Percentiles rank a stretch among this genome's conserved stretches.
Conservation (phyloP, 768 basidiomycete genomes). For the Trametes gibbosa region DNA sequence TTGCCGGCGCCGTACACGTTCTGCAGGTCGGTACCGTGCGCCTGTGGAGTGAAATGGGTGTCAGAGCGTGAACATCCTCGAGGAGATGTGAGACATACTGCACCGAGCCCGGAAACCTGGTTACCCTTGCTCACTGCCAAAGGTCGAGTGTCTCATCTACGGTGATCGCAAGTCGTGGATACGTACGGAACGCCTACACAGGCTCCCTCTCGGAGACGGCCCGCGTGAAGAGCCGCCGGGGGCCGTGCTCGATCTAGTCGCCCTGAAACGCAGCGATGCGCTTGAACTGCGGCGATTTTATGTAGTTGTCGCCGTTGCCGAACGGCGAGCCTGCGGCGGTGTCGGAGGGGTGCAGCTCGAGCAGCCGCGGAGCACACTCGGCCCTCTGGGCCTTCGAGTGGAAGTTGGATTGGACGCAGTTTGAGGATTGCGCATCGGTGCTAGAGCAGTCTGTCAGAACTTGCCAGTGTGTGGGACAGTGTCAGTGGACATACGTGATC, state of each 20-base stretch:
- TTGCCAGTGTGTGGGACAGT: no score
- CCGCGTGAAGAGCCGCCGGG: constrained; percentile 14
- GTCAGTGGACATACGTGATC: constrained; percentile 5
- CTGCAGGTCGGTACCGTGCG: constrained; percentile 14
- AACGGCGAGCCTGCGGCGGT: constrained; percentile 24
- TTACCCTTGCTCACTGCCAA: neutral
- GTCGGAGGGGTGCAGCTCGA: constrained; percentile 17
- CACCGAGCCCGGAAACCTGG: constrained; percentile 1
- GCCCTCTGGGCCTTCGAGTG: neutral
- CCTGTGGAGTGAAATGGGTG: neutral
- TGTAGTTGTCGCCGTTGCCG: constrained; percentile 15
- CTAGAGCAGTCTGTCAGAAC: neutral
- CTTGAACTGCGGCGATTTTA: constrained; percentile 23
- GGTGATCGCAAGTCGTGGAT: neutral
- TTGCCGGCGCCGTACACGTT: constrained; percentile 13
- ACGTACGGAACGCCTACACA: constrained; percentile 7
- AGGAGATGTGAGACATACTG: neutral
- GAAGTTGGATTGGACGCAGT: constrained; percentile 1
- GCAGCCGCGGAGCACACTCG: neutral
- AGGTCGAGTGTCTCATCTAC: neutral
- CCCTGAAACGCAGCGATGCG: constrained; percentile 28
- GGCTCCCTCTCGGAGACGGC: constrained; percentile 1
- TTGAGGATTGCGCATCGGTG: constrained; percentile 4
- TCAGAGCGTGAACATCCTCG: no score
- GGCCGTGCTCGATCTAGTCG: constrained; percentile 24